Percentiles rank a stretch among this genome's conserved stretches.
Evolutionary conservation across 805 yeast species (phyloP).

Genomic region (Kluyveromyces dobzhanskii): DNA sequence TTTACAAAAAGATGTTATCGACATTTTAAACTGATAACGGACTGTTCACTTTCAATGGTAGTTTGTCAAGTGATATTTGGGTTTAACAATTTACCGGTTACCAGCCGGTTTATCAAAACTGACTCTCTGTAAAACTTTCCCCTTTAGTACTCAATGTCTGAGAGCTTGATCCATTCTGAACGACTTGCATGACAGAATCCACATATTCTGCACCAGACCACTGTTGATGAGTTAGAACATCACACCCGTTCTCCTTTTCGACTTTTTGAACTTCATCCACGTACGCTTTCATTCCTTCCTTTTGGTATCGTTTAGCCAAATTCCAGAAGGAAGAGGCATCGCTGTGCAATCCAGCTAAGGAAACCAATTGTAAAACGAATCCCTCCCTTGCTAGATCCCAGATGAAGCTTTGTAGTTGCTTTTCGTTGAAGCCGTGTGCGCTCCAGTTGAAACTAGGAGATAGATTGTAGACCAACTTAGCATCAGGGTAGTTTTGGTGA

Average conservation of each 20-base stretch:
- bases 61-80: too few relatives aligned
- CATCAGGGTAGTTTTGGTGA: constrained; percentile 40
- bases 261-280: constrained; percentile 42
- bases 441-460: constrained; percentile 57
- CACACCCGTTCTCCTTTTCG: constrained; percentile 40
- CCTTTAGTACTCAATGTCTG: constrained; percentile 36
- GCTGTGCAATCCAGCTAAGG: constrained; percentile 52
- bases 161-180: constrained; percentile 36
- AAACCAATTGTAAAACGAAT: constrained; percentile 50
- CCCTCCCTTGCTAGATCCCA: constrained; percentile 49
- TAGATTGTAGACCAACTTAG: constrained; percentile 51
- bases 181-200: constrained; percentile 36
- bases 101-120: constrained; percentile 13
- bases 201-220: constrained; percentile 57
- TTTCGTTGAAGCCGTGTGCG: constrained; percentile 43
- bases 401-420: constrained; percentile 40
- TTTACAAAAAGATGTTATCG: too few relatives aligned
- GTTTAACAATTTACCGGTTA: too few relatives aligned
- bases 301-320: constrained; percentile 38
- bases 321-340: constrained; percentile 46
- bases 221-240: constrained; percentile 49
- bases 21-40: too few relatives aligned
- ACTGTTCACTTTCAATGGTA: too few relatives aligned
- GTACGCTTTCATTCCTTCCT: constrained; percentile 52
- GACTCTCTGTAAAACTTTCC: constrained; percentile 35